phyloP scores from a whole-genome alignment of 257 asterid genomes.

The Osmanthus fragrans region DNA sequence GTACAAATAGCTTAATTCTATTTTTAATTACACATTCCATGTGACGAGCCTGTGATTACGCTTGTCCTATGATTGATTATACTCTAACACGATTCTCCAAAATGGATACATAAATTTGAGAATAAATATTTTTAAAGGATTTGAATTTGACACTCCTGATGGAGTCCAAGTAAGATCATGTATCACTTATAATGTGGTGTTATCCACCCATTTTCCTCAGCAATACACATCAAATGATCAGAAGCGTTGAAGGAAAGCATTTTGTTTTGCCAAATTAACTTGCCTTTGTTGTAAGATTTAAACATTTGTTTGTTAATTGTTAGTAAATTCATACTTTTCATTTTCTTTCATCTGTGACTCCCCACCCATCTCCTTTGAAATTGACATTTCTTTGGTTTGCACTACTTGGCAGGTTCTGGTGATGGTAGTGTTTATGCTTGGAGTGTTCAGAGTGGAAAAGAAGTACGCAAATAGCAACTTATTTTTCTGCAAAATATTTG shows the following conservation, averaged over 20 bases:
- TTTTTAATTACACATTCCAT: no score
- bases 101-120: background rate
- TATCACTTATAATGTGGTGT: background rate
- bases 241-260: background rate
- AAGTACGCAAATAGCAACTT: constrained; percentile 45
- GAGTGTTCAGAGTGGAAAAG: constrained; percentile 95
- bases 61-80: background rate
- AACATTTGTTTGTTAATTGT: no score
- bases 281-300: no score
- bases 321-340: background rate
- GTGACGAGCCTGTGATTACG: background rate
- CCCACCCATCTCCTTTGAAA: constrained; percentile 4
- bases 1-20: no score
- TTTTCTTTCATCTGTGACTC: background rate
- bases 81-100: background rate
- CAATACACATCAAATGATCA: constrained; percentile 12
- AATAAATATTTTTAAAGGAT: background rate
- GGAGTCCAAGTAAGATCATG: background rate
- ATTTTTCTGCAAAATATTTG: constrained; percentile 9
- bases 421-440: constrained; percentile 95
- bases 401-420: constrained; percentile 76
- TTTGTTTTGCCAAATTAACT: background rate
- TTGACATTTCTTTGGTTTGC: constrained; percentile 24
- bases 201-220: background rate
- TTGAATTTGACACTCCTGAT: background rate